Evolutionary conservation across 768 basidiomycete genomes (phyloP).

Genomic region (Clavulina sp.): DNA sequence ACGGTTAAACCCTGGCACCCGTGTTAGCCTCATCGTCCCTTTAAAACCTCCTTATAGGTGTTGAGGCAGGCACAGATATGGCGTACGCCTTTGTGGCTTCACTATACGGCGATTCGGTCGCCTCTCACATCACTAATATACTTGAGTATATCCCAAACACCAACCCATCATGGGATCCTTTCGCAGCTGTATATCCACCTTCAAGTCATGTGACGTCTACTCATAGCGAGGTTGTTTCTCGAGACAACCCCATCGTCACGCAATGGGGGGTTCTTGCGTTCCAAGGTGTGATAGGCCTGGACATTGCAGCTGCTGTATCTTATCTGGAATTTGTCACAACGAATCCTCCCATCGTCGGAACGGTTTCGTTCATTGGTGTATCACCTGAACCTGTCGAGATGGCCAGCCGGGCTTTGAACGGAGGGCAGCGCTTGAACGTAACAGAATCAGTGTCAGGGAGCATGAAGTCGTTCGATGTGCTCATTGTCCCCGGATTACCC

Average conservation of each 20-base stretch:
- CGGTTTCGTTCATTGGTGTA: neutral
- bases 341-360: neutral
- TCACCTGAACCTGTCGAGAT: neutral
- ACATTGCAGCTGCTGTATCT: neutral
- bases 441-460: neutral
- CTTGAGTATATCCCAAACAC: neutral
- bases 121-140: constrained; percentile 1
- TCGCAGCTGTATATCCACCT: neutral
- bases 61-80: constrained; percentile 24
- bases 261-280: neutral
- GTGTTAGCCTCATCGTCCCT: no score
- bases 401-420: neutral
- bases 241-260: no score
- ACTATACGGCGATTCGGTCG: neutral
- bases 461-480: neutral
- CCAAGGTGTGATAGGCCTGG: neutral
- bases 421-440: neutral
- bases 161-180: constrained; percentile 1
- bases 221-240: no score
- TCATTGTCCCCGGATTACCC: neutral
- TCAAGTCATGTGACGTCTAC: no score
- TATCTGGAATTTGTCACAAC: neutral
- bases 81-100: neutral
- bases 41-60: no score
- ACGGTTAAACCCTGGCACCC: no score